Evolutionary conservation across 305 asterid genomes (phyloP).

Genomic region (Withania somnifera): DNA sequence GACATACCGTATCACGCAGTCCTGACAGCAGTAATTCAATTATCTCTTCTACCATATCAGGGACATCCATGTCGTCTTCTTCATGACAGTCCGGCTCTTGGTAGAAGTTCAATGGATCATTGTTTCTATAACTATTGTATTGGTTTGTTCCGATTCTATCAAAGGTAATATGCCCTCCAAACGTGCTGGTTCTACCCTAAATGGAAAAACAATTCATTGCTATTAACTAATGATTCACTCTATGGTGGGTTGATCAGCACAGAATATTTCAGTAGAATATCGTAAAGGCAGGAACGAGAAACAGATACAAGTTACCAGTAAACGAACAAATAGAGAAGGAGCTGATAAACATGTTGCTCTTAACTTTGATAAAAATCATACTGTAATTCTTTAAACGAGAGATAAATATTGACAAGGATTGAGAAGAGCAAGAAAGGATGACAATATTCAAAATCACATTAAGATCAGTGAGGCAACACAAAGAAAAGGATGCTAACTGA

Average conservation of each 20-base stretch:
- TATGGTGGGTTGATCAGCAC: background rate
- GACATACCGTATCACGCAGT: constrained; percentile 81
- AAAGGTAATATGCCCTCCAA: constrained; percentile 44
- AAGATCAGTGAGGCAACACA: background rate
- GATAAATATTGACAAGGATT: background rate
- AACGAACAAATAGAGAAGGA: background rate
- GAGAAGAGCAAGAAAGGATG: background rate
- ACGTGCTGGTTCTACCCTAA: constrained; percentile 56
- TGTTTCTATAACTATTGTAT: constrained; percentile 18
- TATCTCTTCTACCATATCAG: constrained; percentile 80
- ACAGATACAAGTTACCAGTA: background rate
- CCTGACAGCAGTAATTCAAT: constrained; percentile 74
- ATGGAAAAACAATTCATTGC: constrained; percentile 3
- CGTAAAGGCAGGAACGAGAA: background rate
- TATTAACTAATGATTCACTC: background rate
- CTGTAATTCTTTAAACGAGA: background rate
- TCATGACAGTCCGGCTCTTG: constrained; percentile 36
- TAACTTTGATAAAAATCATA: background rate
- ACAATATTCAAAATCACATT: background rate
- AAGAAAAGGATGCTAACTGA: background rate
- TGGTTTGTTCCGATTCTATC: constrained; percentile 22
- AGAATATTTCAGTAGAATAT: background rate
- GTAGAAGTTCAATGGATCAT: constrained; percentile 20
- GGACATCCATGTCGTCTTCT: constrained; percentile 92
- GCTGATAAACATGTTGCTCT: background rate